Conservation (phyloP, 352 stramenopile species). For the Globisporangium acanthophoron region DNA sequence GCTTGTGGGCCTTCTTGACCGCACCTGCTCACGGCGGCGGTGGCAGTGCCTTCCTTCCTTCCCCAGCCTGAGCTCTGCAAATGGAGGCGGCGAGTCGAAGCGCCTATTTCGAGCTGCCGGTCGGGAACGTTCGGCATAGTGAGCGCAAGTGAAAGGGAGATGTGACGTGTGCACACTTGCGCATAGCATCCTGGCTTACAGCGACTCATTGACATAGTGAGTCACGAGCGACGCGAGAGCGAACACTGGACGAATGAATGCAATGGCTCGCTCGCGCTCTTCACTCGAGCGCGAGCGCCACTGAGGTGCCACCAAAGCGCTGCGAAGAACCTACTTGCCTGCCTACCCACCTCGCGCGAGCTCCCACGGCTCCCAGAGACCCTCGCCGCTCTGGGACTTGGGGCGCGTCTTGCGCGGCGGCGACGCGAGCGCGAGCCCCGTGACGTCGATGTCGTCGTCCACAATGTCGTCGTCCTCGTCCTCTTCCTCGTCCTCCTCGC, state of each 20-base stretch:
- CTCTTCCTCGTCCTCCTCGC: slow-evolving; percentile 37
- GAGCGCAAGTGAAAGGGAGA: not conserved
- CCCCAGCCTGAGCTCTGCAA: too few species aligned
- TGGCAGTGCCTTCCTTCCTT: too few species aligned
- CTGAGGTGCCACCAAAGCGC: not conserved
- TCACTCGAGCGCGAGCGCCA: not conserved
- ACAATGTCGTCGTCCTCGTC: slow-evolving; percentile 31
- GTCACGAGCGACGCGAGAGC: too few species aligned
- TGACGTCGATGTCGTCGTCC: slow-evolving; percentile 70
- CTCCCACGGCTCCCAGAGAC: slow-evolving; percentile 77
- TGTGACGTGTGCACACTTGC: not conserved
- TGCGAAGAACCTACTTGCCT: not conserved
- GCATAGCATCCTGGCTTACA: too few species aligned
- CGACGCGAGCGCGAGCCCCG: slow-evolving; percentile 44
- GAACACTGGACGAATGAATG: too few species aligned
- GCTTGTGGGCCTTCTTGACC: too few species aligned
- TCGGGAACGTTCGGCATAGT: not conserved
- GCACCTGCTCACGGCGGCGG: too few species aligned
- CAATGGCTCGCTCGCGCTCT: not conserved
- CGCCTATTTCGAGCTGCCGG: not conserved
- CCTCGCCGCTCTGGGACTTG: slow-evolving; percentile 36
- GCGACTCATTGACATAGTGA: too few species aligned
- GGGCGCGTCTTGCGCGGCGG: slow-evolving; percentile 14
- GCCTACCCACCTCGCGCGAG: slow-evolving; percentile 37
- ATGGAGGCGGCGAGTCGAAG: too few species aligned